Base-by-base conservation (phyloP, 2,329 filamentous ascomycete genomes). In the Dryadomyces sulphureus region DNA sequence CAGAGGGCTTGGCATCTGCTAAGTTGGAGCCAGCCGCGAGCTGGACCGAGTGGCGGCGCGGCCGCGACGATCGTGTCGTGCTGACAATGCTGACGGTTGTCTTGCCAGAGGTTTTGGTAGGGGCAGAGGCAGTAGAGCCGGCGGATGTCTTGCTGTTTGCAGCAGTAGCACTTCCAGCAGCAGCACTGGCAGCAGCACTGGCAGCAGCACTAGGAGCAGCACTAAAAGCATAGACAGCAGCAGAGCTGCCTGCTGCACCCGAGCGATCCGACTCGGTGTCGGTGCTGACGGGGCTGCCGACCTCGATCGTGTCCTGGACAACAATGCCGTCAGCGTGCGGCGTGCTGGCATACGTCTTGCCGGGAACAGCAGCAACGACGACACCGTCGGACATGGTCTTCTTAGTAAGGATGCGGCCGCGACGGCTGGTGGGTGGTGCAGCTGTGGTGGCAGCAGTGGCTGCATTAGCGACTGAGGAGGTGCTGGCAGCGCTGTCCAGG, bases 251-350 rank as follows among this genome's bases (percentile, higher is more conserved):
- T n/a, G n/a, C n/a, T n/a, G n/a, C n/a, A n/a, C n/a, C n/a, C 7
- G 53, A 44, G 14, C 55, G 56, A 7, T 54, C 54, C 5, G 53
- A 57, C 14, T 62, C 60, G 7, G 59, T 58, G 16, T 58, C 60
- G 27, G 58, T 53, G 43, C 49, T 51, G 19, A 56, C 54, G 41
- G 60, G 61, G 27, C 62, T 61, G 36, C 69, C 67, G 42, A 76
- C 73, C 54, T 76, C 68, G 49, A 77, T 77, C 14, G 72, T 75
- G 54, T 77, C 73, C 55, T 73, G 67, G 27, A 76, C 69, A 24
- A 75, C 69, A 38, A 73, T 67, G 24, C 68, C 68, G 40, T 62
- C 60, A 1, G 62, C 58, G 3, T 53, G 54, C 24, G 58, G 55
- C 45, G 38, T 22, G 24, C 19, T 20, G 38, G 44, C 14, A 25